Evolutionary conservation across 2,329 filamentous ascomycete species (phyloP), one percentile per base, ranked within the genome.

Genomic region (Huntiella decipiens): DNA sequence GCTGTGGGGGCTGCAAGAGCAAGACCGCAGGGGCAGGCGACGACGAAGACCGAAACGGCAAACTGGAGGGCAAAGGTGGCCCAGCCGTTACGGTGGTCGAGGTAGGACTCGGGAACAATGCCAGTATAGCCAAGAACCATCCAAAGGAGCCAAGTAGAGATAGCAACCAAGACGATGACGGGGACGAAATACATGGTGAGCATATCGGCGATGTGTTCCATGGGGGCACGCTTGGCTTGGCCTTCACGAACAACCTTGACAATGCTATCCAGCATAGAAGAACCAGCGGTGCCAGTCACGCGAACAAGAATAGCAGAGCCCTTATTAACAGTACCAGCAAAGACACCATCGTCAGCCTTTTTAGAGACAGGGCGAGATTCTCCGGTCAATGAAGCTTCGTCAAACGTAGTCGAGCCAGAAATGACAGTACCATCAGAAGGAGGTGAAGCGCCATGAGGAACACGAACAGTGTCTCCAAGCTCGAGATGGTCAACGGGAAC

Each of bases 361-460:
- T 87, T 87, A 54, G 67, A 68, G 46, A 86, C 72, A 0, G 71
- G 71, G 5, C 71, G 69, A 11, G 81, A 81, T 60, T 87, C 82
- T 44, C 82, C 82, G 1, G 88, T 95, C 50, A 96, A 66, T 51
- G 85, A 92, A 8, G 85, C 87, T 59, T 96, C 88, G 56, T 95
- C 85, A 55, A 95, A 94, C 43, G 66, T 70, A 38, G 74, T 75
- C 43, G 74, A 68, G 3, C 74, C 77, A 50, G 70, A 59, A 51
- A 75, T 63, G 51, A 93, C 53, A 50, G 69, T 60, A 5, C 87
- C 87, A 57, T 95, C 88, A 4, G 80, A 84, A 1, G 88, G 82
- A 0, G 88, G 88, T 1, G 86, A 93, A 1, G 74, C 71, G 2
- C 88, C 88, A 49, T 87, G 76, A 2, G 77, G 73, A 2, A 96